phyloP scores from a whole-genome alignment of 805 yeast genomes.

The Hyphopichia homilentoma region DNA sequence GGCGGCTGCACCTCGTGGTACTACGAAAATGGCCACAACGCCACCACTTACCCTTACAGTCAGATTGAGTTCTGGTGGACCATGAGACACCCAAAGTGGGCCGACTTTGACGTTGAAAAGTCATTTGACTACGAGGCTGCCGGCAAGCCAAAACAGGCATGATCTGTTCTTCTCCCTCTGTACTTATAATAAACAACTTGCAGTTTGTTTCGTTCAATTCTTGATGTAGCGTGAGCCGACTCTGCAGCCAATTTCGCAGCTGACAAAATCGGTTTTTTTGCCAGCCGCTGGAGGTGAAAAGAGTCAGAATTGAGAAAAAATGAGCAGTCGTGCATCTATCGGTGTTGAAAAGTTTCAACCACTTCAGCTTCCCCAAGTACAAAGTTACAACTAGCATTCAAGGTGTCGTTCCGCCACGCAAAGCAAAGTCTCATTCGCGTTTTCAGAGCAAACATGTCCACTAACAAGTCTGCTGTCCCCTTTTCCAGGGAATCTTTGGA shows the following conservation, averaged over 20 bases:
- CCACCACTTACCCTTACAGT: conserved; percentile 34
- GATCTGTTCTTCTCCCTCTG: too few relatives aligned
- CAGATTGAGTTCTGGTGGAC: conserved; percentile 30
- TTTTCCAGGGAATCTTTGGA: conserved; percentile 88
- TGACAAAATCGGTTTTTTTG: too few relatives aligned
- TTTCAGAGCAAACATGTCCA: conserved; percentile 21
- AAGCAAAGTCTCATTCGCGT: not conserved
- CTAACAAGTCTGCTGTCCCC: conserved; percentile 26
- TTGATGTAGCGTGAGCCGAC: too few relatives aligned
- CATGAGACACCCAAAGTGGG: conserved; percentile 21
- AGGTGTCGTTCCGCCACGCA: conserved; percentile 1
- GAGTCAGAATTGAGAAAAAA: too few relatives aligned
- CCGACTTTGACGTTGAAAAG: conserved; percentile 15
- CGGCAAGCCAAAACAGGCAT: conserved; percentile 1
- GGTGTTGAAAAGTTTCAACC: too few relatives aligned
- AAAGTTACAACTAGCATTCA: not conserved
- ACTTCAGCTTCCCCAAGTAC: too few relatives aligned
- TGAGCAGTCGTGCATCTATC: too few relatives aligned
- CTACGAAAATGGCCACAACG: conserved; percentile 21
- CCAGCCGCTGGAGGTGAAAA: too few relatives aligned
- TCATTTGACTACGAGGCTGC: conserved; percentile 1
- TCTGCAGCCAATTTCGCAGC: too few relatives aligned
- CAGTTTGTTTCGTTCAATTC: too few relatives aligned
- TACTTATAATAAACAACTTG: too few relatives aligned
- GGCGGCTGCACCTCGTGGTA: conserved; percentile 45